A percentile compares a stretch with the other conserved stretches of the same genome.
These are phyloP conservation scores for Bruguiera gymnorhiza DNA, from an alignment of 345 rosid genomes.

Conservation along the genomic window DNA sequence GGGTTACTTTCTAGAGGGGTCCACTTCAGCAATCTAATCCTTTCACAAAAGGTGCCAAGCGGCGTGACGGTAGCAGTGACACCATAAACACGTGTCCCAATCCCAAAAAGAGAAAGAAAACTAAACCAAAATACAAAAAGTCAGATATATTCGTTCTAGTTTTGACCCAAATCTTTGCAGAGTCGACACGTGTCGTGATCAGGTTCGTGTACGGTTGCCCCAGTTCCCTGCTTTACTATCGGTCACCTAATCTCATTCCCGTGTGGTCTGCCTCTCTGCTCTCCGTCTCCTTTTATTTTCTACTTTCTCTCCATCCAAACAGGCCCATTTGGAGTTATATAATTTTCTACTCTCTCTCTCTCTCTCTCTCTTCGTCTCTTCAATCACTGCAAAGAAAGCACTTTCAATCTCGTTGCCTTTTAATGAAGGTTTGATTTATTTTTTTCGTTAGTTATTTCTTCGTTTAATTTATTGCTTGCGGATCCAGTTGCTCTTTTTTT, in stretches of 20 bases:
- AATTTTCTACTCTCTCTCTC: neutral
- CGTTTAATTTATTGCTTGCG: too few relatives aligned
- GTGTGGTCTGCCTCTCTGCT: constrained; percentile 28
- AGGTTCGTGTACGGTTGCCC: constrained; percentile 11
- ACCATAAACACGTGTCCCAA: neutral
- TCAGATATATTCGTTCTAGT: constrained; percentile 28
- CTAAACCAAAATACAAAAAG: constrained; percentile 1
- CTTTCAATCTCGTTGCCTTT: constrained; percentile 12
- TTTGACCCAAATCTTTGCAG: constrained; percentile 13
- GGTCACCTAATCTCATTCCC: constrained; percentile 11
- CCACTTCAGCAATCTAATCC: constrained; percentile 1
- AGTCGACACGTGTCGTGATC: constrained; percentile 24
- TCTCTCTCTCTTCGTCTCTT: constrained; percentile 1
- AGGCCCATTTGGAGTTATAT: neutral
- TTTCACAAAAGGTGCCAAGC: constrained; percentile 18
- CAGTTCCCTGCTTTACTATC: constrained; percentile 1
- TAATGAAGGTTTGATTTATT: constrained; percentile 34
- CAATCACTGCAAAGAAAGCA: constrained; percentile 1
- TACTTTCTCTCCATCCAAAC: constrained; percentile 33
- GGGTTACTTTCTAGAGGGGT: neutral
- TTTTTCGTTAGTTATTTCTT: neutral
- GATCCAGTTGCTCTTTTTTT: neutral
- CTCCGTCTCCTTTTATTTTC: constrained; percentile 1
- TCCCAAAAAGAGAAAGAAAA: too few relatives aligned
- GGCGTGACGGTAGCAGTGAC: constrained; percentile 13